Percentiles rank a stretch among this genome's conserved stretches.
These are phyloP conservation scores for Fusarium dimerum DNA, from an alignment of 2,329 filamentous ascomycete genomes.

Conservation along the genomic window DNA sequence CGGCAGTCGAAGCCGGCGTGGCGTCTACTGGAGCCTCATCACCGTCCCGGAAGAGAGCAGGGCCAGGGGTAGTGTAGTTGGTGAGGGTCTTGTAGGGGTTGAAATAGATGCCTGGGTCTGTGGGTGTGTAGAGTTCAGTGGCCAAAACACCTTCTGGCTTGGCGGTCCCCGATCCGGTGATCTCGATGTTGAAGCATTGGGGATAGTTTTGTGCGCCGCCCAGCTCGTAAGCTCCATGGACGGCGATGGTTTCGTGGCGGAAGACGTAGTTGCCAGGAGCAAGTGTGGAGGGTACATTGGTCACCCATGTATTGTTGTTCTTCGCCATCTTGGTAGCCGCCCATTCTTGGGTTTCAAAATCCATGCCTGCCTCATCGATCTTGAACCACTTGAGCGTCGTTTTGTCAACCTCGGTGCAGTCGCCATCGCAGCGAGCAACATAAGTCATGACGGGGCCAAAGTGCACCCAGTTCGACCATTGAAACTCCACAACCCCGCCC, in stretches of 20 bases:
- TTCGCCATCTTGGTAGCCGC: constrained; percentile 44
- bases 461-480: constrained; percentile 49
- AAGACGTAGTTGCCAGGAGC: constrained; percentile 48
- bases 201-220: constrained; percentile 22
- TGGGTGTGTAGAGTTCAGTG: constrained; percentile 31
- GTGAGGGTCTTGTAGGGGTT: constrained; percentile 30
- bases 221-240: constrained; percentile 41
- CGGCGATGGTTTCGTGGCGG: constrained; percentile 54
- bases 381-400: constrained; percentile 61
- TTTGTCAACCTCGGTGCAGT: constrained; percentile 56
- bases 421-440: constrained; percentile 57
- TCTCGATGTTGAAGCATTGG: constrained; percentile 31
- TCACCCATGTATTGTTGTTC: constrained; percentile 39
- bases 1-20: too few relatives aligned
- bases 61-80: constrained; percentile 32
- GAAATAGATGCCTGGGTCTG: constrained; percentile 35
- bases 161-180: constrained; percentile 43
- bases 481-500: constrained; percentile 41
- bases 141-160: constrained; percentile 35
- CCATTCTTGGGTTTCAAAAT: constrained; percentile 39
- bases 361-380: constrained; percentile 58
- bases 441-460: constrained; percentile 62
- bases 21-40: too few relatives aligned
- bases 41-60: constrained; percentile 21
- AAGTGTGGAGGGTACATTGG: constrained; percentile 38